Evolutionary conservation across 176 grass and related monocot genomes (phyloP).

Genomic region (Hordeum marinum): DNA sequence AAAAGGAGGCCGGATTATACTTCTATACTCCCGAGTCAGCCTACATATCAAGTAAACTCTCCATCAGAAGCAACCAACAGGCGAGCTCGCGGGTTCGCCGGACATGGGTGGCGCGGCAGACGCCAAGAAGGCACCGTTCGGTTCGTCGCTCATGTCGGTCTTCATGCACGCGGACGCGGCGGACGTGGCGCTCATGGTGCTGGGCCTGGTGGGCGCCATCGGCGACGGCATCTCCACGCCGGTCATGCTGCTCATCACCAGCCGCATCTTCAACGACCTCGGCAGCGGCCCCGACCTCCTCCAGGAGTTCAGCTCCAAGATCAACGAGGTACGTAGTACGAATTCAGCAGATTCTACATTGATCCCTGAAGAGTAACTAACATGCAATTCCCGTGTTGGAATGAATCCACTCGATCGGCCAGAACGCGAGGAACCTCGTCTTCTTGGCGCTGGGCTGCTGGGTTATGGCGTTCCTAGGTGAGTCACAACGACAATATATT

Average conservation of each 20-base stretch:
- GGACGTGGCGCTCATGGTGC: conserved; percentile 61
- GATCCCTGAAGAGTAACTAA: not conserved
- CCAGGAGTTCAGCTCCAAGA: conserved; percentile 47
- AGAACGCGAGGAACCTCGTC: conserved; percentile 68
- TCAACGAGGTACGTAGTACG: conserved; percentile 47
- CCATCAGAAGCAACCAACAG: no score
- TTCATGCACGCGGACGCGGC: conserved; percentile 78
- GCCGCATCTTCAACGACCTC: conserved; percentile 79
- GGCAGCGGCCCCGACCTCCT: conserved; percentile 32
- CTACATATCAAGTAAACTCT: no score
- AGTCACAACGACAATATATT: not conserved
- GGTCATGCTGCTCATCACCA: conserved; percentile 75
- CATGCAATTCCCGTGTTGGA: not conserved
- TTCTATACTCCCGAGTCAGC: not conserved
- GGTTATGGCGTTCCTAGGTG: conserved; percentile 86
- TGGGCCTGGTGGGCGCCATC: conserved; percentile 66
- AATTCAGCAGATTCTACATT: no score
- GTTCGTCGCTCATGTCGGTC: conserved; percentile 44
- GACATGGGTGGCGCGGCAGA: conserved; percentile 13
- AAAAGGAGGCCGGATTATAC: not conserved
- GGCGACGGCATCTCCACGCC: conserved; percentile 77
- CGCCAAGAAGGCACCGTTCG: not conserved
- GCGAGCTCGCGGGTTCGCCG: conserved; percentile 1
- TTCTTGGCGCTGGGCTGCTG: conserved; percentile 60
- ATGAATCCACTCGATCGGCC: not conserved